phyloP scores from a whole-genome alignment of 352 stramenopile species.

The Globisporangium middletonii region DNA sequence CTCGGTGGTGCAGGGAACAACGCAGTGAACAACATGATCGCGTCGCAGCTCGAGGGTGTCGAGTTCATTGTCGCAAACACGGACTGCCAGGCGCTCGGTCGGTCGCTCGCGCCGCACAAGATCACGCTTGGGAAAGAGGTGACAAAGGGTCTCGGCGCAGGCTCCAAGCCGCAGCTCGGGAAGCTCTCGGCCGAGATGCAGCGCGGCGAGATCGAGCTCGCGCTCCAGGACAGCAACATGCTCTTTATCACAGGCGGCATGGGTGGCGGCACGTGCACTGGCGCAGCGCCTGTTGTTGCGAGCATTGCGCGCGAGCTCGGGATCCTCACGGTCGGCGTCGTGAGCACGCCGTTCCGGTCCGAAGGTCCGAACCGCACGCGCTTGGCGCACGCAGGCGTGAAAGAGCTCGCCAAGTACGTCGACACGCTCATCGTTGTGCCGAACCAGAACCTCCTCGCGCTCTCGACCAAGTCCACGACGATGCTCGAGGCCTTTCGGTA shows the following conservation, averaged over 20 bases:
- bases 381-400: conserved; percentile 90
- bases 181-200: conserved; percentile 85
- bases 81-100: conserved; percentile 88
- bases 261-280: conserved; percentile 89
- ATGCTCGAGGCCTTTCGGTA: conserved; percentile 92
- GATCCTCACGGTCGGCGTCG: conserved; percentile 94
- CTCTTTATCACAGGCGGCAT: conserved; percentile 96
- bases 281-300: conserved; percentile 91
- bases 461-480: conserved; percentile 91
- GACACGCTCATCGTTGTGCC: conserved; percentile 96
- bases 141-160: conserved; percentile 76
- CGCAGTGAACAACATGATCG: conserved; percentile 89
- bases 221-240: conserved; percentile 92
- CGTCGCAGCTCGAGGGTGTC: conserved; percentile 85
- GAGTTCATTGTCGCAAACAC: conserved; percentile 96
- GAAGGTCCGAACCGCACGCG: conserved; percentile 92
- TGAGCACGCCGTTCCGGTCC: conserved; percentile 95
- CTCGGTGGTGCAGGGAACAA: conserved; percentile 82
- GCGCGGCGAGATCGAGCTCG: conserved; percentile 82
- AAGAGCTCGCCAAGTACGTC: conserved; percentile 89
- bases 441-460: conserved; percentile 94
- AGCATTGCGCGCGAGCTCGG: conserved; percentile 89
- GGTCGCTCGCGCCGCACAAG: conserved; percentile 73
- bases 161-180: conserved; percentile 76
- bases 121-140: conserved; percentile 83